Conservation (phyloP, 78 protist genomes). For the Acrasis kona region DNA sequence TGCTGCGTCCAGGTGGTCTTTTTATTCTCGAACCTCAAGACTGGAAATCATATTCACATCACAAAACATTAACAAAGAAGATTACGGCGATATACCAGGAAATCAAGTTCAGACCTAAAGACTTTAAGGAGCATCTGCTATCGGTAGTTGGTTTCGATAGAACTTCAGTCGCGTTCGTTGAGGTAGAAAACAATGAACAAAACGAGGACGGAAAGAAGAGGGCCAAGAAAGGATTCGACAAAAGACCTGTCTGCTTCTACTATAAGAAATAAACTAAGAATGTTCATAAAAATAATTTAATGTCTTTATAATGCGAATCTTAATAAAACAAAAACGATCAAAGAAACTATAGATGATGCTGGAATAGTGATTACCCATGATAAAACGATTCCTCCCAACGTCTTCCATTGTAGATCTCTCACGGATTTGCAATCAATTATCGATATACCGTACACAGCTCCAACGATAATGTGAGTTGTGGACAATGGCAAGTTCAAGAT, state of each 20-base stretch:
- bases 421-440: neutral
- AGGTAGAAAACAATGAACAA: no score
- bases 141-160: no score
- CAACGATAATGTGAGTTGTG: constrained; percentile 43
- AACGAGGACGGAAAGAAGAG: no score
- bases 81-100: constrained; percentile 3
- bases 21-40: constrained; percentile 70
- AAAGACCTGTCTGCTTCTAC: no score
- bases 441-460: constrained; percentile 27
- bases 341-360: neutral
- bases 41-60: constrained; percentile 23
- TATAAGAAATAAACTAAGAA: no score
- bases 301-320: no score
- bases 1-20: constrained; percentile 46
- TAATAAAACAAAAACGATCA: neutral
- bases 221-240: no score
- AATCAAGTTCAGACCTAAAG: constrained; percentile 24
- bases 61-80: neutral
- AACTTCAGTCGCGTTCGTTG: no score
- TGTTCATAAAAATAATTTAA: no score
- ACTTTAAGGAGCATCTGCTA: constrained; percentile 12
- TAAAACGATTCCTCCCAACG: neutral
- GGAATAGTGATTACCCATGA: neutral
- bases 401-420: neutral
- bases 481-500: constrained; percentile 31